Evolutionary conservation across 2,329 filamentous ascomycete genomes (phyloP), one percentile per base, ranked within the genome.

Genomic region (Dendryphion nanum): DNA sequence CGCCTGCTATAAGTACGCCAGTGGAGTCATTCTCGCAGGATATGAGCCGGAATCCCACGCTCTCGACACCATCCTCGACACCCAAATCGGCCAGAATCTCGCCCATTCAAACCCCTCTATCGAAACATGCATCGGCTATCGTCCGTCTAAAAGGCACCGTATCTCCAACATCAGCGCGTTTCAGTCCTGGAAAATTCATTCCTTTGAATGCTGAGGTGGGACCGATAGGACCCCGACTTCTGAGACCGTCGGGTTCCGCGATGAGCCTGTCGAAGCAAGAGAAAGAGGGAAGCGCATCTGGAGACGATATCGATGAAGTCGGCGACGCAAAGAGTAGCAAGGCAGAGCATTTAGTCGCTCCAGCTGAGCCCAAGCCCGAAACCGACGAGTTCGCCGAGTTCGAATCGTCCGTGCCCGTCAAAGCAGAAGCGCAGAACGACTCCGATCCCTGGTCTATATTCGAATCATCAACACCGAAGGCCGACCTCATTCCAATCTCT

Each of bases 161-260:
- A 6, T 64, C 61, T 17, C 62, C 62, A 19, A 63, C 62, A 13
- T 59, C 62, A 12, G 53, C 61, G 1, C 26, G 52, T n/a, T 64
- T 62, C 42, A 52, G 53, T 6, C 36, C 43, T 3, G 59, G 59
- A 18, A 48, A 38, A 23, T 63, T 59, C 15, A 42, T 63, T 12
- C 60, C 61, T 2, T 33, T 49, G 10, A 31, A 42, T 32, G 44
- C 38, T 14, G 54, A 57, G 37, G 45, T 52, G 23, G 55, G 55
- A 8, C 57, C 55, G 1, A 59, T 64, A 37, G 61, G 60, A 3
- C 59, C 58, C 12, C 45, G 50, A 0, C 30, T 61, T 0, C 24
- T 64, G n/a, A n/a, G n/a, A n/a, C n/a, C n/a, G n/a, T n/a, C n/a
- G n/a, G n/a, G n/a, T n/a, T n/a, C n/a, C n/a, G n/a, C n/a, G n/a